Evolutionary conservation across 1,139 yeast species (phyloP).

Genomic region (Lodderomyces margitis): DNA sequence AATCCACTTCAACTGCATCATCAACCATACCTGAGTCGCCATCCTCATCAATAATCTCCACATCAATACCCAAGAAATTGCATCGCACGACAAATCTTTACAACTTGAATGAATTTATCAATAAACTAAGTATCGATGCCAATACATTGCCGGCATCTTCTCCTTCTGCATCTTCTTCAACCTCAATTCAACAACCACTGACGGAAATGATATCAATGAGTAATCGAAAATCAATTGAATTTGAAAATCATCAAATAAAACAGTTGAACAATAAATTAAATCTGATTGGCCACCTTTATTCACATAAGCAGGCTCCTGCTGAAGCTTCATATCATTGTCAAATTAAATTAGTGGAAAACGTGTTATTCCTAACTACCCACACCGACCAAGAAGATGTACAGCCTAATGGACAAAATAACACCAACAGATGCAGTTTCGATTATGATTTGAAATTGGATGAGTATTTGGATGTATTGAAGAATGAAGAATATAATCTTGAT

Average conservation of each 20-base stretch:
- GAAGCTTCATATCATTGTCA: conserved; percentile 13
- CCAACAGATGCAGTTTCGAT: neutral
- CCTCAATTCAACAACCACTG: neutral
- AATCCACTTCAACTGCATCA: neutral
- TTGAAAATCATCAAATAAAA: conserved; percentile 23
- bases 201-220: conserved; percentile 18
- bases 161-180: no score
- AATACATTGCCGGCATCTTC: conserved; percentile 6
- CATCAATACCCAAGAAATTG: conserved; percentile 12
- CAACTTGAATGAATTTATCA: conserved; percentile 24
- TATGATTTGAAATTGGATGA: conserved; percentile 16
- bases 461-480: conserved; percentile 18
- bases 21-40: neutral
- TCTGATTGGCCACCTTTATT: no score
- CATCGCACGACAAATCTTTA: conserved; percentile 26
- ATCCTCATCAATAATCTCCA: conserved; percentile 3
- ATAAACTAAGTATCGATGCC: conserved; percentile 17
- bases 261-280: conserved; percentile 16
- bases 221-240: conserved; percentile 26
- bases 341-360: conserved; percentile 27
- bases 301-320: no score
- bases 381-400: neutral
- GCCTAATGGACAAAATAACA: neutral
- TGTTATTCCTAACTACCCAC: conserved; percentile 17
- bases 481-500: conserved; percentile 21